A percentile compares a stretch with the other conserved stretches of the same genome.
Conservation (phyloP, 768 basidiomycete species). For the Amanita exitialis region DNA sequence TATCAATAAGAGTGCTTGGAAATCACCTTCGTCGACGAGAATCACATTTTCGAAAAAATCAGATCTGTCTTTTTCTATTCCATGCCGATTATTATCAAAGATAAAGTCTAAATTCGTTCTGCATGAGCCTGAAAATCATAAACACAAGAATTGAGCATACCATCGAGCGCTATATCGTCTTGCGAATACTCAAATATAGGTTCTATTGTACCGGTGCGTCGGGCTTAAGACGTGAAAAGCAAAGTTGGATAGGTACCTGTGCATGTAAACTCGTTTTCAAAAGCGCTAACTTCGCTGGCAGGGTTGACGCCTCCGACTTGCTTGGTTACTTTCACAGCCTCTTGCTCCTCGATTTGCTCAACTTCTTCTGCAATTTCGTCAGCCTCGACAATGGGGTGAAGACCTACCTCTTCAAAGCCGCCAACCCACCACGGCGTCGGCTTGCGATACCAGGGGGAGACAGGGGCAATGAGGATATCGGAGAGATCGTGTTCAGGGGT, state of each 20-base stretch:
- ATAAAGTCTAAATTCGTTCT: not conserved
- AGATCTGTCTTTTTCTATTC: not conserved
- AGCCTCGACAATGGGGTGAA: not conserved
- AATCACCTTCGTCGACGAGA: not conserved
- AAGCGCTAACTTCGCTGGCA: too few species aligned
- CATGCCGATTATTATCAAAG: not conserved
- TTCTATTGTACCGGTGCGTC: too few species aligned
- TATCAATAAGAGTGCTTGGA: not conserved
- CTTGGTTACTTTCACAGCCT: too few species aligned
- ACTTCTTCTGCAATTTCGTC: too few species aligned
- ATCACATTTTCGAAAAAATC: not conserved
- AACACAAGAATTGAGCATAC: not conserved
- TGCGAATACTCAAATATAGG: too few species aligned
- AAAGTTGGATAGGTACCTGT: too few species aligned
- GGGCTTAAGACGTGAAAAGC: too few species aligned
- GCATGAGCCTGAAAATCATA: not conserved
- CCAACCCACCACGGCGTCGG: not conserved
- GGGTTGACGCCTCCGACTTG: too few species aligned
- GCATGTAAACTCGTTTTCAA: too few species aligned
- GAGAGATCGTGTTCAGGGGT: not conserved
- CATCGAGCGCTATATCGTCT: not conserved
- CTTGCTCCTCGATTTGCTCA: too few species aligned
- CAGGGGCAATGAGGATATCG: not conserved
- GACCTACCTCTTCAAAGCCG: not conserved
- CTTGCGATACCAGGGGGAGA: too few species aligned